A percentile compares a stretch with the other conserved stretches of the same genome.
phyloP scores from a whole-genome alignment of 306 rosid species.

The Abrus pulchellus region DNA sequence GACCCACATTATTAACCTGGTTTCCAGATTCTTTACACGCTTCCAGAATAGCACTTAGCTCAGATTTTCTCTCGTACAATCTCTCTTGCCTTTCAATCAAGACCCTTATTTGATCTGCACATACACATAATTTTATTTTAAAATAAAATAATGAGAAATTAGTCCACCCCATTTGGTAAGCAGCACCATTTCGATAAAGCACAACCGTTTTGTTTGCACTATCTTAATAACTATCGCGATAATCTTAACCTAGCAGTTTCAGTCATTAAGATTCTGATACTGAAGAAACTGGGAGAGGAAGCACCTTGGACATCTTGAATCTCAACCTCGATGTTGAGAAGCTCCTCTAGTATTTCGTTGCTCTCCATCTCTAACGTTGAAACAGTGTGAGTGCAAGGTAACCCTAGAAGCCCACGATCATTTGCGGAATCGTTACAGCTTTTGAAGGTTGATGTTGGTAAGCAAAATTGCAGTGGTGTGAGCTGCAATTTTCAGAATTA shows the following conservation, averaged over 20 bases:
- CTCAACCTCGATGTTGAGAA: conserved; percentile 71
- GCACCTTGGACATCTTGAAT: conserved; percentile 85
- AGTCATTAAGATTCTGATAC: neutral
- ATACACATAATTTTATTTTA: neutral
- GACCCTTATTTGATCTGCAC: conserved; percentile 69
- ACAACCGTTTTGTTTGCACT: neutral
- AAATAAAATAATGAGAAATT: neutral
- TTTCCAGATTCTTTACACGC: conserved; percentile 63
- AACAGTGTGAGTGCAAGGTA: neutral
- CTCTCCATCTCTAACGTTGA: conserved; percentile 59
- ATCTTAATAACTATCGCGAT: neutral
- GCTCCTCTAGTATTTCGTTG: conserved; percentile 71
- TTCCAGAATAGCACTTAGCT: conserved; percentile 74
- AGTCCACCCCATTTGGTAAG: neutral
- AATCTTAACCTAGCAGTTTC: neutral
- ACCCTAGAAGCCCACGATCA: conserved; percentile 8
- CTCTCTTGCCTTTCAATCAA: conserved; percentile 82
- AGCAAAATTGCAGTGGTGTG: neutral
- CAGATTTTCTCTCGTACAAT: conserved; percentile 78
- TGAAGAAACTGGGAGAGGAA: conserved; percentile 12
- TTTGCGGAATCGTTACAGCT: neutral
- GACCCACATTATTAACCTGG: conserved; percentile 50
- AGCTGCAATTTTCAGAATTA: neutral
- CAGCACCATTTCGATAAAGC: neutral
- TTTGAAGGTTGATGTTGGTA: neutral